Conservation (phyloP, 2,329 filamentous ascomycete species). For the Ophiosphaerella narmari region DNA sequence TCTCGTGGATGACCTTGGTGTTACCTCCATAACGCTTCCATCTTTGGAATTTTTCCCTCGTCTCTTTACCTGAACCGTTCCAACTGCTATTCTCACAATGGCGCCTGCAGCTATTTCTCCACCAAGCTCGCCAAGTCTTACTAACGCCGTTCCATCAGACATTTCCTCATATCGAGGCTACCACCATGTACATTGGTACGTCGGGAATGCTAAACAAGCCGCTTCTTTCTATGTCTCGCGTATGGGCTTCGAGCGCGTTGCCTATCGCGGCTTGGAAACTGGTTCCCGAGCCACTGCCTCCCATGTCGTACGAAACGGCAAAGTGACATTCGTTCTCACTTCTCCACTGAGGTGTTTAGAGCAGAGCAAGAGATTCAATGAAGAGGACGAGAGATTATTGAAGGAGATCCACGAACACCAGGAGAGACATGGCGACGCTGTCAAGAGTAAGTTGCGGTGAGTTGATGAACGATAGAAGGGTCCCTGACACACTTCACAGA, state of each 20-base stretch:
- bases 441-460: conserved; percentile 60
- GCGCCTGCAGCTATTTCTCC: conserved; percentile 45
- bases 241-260: conserved; percentile 82
- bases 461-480: background rate
- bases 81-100: conserved; percentile 19
- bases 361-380: conserved; percentile 33
- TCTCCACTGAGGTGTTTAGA: conserved; percentile 68
- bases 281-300: conserved; percentile 80
- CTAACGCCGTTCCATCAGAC: conserved; percentile 32
- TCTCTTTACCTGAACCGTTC: background rate
- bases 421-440: conserved; percentile 86
- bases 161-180: conserved; percentile 74
- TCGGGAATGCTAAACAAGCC: conserved; percentile 95
- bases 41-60: background rate
- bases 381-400: conserved; percentile 68
- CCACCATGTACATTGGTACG: conserved; percentile 94
- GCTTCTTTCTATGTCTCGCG: conserved; percentile 85
- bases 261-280: conserved; percentile 87
- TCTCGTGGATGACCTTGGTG: background rate
- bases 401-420: conserved; percentile 80
- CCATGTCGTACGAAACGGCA: conserved; percentile 78
- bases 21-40: background rate
- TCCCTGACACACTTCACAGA: conserved; percentile 53
- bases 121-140: conserved; percentile 46
- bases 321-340: conserved; percentile 81